Percentiles rank a stretch among this genome's conserved stretches.
Evolutionary conservation across 1,139 yeast species (phyloP).

Genomic region (Magnusiomyces fungicola): DNA sequence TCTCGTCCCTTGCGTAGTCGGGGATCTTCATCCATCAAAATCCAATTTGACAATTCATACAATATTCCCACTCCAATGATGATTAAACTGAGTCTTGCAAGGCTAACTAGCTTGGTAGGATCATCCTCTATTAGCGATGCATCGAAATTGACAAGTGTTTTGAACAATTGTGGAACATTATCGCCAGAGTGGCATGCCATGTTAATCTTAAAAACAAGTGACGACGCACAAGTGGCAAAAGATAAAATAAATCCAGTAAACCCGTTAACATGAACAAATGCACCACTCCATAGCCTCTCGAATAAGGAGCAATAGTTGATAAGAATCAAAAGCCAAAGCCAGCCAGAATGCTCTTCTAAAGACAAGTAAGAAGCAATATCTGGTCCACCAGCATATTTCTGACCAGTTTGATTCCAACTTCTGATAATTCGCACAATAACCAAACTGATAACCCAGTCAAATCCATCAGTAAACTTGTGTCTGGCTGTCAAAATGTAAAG

Average conservation of each 20-base stretch:
- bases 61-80: slow-evolving; percentile 24
- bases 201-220: slow-evolving; percentile 51
- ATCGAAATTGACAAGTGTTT: slow-evolving; percentile 26
- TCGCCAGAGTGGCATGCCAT: slow-evolving; percentile 53
- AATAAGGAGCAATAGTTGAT: slow-evolving; percentile 35
- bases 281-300: slow-evolving; percentile 24
- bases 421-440: slow-evolving; percentile 53
- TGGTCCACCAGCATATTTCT: slow-evolving; percentile 53
- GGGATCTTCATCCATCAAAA: slow-evolving; percentile 15
- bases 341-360: slow-evolving; percentile 15
- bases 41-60: slow-evolving; percentile 23
- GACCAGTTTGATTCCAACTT: slow-evolving; percentile 90
- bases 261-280: slow-evolving; percentile 22
- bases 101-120: slow-evolving; percentile 21
- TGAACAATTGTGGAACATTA: slow-evolving; percentile 37
- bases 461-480: slow-evolving; percentile 20
- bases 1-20: slow-evolving; percentile 13
- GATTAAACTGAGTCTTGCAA: slow-evolving; percentile 29
- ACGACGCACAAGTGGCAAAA: slow-evolving; percentile 37
- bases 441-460: slow-evolving; percentile 34
- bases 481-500: slow-evolving; percentile 26
- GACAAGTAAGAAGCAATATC: slow-evolving; percentile 34
- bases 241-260: slow-evolving; percentile 36
- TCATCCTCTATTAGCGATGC: slow-evolving; percentile 17
- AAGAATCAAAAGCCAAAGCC: slow-evolving; percentile 46